Evolutionary conservation across 1,284 basidiomycete genomes (phyloP), one percentile per base, ranked within the genome.

Genomic region (Sporisorium graminicola): DNA sequence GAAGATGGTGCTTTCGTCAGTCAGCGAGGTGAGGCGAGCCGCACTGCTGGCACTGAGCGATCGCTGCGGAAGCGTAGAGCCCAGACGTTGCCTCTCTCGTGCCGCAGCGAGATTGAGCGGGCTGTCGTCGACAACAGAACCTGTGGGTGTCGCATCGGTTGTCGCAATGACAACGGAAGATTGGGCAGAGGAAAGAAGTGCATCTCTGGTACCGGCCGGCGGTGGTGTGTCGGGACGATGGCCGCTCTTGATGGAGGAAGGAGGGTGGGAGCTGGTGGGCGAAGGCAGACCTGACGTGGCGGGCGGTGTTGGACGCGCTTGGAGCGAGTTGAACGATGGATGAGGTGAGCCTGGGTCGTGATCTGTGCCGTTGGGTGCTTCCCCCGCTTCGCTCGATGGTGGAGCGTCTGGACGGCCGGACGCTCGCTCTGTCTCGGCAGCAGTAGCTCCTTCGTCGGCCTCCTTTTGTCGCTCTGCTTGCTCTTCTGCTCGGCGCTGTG

Each of bases 301-400:
- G 14, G 80, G 80, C 12, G 80, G 80, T 9, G 80, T 82, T 0
- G 80, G 80, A 16, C 79, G 60, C 2, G 79, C 80, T 61, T 65
- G 69, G 13, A 82, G 77, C 8, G 80, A 82, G 49, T 74, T 77
- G 63, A 82, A 81, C 2, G 76, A 79, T 0, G 80, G 80, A 58
- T 79, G 68, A 2, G 80, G 80, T 3, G 79, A 80, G n/a, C 70
- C 74, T 7, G 65, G 65, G 3, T 57, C 58, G 10, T 49, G 57
- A 18, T 62, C 62, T 24, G 47, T 53, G 6, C 55, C 24, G 35
- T 56, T 65, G 1, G 55, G 14, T 18, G 56, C 64, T 52, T 72
- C 64, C 5, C 55, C 53, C 20, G 46, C 58, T 24, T 62, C 69
- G 33, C 55, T 67, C 9, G 57, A 44, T 5, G 55, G 13, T 4